Base-by-base conservation (phyloP, 306 rosid genomes). In the Sphenostylis stenocarpa region DNA sequence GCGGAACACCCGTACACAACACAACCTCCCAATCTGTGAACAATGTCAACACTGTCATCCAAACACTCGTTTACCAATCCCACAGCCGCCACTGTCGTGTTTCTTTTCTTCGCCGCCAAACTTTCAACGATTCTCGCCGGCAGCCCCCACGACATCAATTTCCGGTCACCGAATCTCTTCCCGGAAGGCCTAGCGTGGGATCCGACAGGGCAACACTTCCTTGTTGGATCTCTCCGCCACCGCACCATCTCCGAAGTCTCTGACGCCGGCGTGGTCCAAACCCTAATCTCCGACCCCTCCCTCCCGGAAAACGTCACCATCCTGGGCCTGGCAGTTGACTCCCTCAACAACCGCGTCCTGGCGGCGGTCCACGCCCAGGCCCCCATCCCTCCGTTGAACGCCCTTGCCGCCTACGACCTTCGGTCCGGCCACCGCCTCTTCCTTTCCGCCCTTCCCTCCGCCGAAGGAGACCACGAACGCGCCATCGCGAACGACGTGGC, bases 321-420 rank as follows among this genome's bases (percentile, higher is more conserved):
- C 43, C 14, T 83, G 5, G 97, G 97, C 62, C 84, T 95, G 12
- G 62, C 97, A 47, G 86, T 92, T 12, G 97, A 92, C 65, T 7
- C 88, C 70, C 74, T 48, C 83, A 74, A 84, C 74, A 60, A 67
- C 26, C 97, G 96, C 61, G 86, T 94, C 75, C 92, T 94, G 71
- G 93, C 92, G 49, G 94, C 56, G 26, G 33, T 91, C 81, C 87
- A 84, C 75, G 88, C 97, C 57, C 0, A 0, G 0, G 53, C 75
- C 0, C 91, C 95, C 1, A 85, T 87, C 65, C 87, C 92, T 4
- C 85, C 67, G 5, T 89, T 89, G 88, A 56, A 82, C 85, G 98
- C 97, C 13, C 89, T 91, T 74, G 96, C 90, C 36, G 84, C 96
- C 33, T 91, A 90, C 82, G 92, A 91, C 78, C 88, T 94, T 64